These are phyloP conservation scores for Meira nashicola DNA, from an alignment of 1,284 basidiomycete genomes.

Conservation along the genomic window DNA sequence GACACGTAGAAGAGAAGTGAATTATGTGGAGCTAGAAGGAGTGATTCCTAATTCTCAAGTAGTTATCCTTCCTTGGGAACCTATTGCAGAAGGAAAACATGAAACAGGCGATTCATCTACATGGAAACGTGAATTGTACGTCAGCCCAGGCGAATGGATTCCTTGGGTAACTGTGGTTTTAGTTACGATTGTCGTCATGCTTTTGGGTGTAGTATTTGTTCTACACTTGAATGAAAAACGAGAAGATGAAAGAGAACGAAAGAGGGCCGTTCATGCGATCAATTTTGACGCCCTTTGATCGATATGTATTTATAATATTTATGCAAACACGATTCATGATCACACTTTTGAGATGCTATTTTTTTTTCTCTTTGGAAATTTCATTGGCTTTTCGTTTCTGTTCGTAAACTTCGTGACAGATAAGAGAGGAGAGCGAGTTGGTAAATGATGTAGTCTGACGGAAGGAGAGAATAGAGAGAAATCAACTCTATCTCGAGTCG, in stretches of 20 bases:
- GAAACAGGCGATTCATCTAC: conserved; percentile 40
- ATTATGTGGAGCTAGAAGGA: conserved; percentile 86
- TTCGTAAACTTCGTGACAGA: no score
- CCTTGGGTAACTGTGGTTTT: conserved; percentile 89
- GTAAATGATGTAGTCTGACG: no score
- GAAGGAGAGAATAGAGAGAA: no score
- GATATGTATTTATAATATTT: neutral
- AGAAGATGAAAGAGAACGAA: conserved; percentile 84
- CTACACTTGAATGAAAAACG: conserved; percentile 84
- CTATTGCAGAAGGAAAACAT: conserved; percentile 36
- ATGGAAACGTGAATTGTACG: conserved; percentile 85
- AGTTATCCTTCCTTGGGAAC: conserved; percentile 76
- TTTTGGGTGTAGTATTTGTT: conserved; percentile 78
- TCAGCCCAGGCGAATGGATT: conserved; percentile 94
- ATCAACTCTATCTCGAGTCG: no score
- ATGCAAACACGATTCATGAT: neutral
- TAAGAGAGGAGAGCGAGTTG: no score
- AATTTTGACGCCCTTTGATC: conserved; percentile 84
- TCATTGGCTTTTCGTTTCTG: no score
- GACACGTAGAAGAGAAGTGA: conserved; percentile 56
- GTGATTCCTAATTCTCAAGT: conserved; percentile 96
- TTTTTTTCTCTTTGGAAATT: no score
- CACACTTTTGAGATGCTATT: no score
- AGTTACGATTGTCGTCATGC: conserved; percentile 66
- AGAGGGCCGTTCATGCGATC: conserved; percentile 82